Evolutionary conservation across 2,329 filamentous ascomycete genomes (phyloP).

Genomic region (Amphichorda felina): DNA sequence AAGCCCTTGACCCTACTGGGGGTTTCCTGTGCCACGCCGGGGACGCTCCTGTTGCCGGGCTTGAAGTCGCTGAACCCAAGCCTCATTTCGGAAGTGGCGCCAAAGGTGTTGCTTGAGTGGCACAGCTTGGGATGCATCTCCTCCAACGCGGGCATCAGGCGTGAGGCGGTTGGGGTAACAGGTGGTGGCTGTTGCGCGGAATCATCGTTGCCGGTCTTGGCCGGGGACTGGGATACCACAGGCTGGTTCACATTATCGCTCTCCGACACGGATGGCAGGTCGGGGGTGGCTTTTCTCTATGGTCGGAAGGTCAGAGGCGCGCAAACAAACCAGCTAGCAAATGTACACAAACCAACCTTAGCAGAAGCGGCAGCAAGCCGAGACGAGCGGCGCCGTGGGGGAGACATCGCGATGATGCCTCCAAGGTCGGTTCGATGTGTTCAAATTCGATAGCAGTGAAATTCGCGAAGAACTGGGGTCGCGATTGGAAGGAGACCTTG

Average conservation of each 20-base stretch:
- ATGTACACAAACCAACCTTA: slow-evolving; percentile 18
- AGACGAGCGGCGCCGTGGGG: slow-evolving; percentile 30
- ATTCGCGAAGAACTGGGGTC: no score
- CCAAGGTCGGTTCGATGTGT: no score
- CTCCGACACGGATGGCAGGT: slow-evolving; percentile 31
- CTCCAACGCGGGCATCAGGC: slow-evolving; percentile 57
- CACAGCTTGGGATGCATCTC: slow-evolving; percentile 90
- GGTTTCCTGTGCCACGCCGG: slow-evolving; percentile 37
- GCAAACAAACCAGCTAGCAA: not conserved
- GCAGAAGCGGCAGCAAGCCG: slow-evolving; percentile 23
- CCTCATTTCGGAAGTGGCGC: slow-evolving; percentile 68
- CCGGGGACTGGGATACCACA: no score
- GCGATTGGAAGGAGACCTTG: not conserved
- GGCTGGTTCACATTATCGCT: slow-evolving; percentile 18
- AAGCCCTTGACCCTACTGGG: slow-evolving; percentile 44
- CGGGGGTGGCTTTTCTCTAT: slow-evolving; percentile 20
- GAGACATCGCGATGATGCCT: slow-evolving; percentile 18
- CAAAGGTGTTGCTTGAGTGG: slow-evolving; percentile 59
- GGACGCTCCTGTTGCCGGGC: slow-evolving; percentile 32
- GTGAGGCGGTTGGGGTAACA: slow-evolving; percentile 51
- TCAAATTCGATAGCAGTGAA: no score
- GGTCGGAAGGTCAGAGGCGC: not conserved
- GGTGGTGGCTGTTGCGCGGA: slow-evolving; percentile 14
- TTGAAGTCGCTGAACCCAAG: slow-evolving; percentile 74
- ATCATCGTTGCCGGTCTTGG: not conserved